Base-by-base conservation (phyloP, 345 rosid genomes). In the Tarenaya hassleriana region DNA sequence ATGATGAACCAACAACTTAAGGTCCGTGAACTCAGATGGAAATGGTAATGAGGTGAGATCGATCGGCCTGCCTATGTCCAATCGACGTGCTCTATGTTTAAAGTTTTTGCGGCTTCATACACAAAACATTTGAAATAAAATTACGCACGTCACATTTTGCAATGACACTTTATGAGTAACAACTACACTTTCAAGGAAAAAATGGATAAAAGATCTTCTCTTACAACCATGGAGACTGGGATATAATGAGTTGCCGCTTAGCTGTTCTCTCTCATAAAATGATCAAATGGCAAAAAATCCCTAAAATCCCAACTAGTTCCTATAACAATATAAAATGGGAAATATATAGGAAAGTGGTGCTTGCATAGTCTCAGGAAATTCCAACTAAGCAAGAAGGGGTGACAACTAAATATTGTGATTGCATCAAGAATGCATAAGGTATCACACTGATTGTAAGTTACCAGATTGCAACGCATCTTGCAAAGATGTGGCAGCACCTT, bases 401-500 rank as follows among this genome's bases (percentile, higher is more conserved):
- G 40, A 54, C 44, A 47, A 41, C 39, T 46, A 55, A 31, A 29
- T 60, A 43, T 12, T 24, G 34, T 60, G 32, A 5, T 38, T 48
- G 12, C 10, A 55, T 47, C 31, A 47, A 54, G 61, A 62, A 39
- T 46, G 48, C 54, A 46, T 47, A 51, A 53, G 43, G 64, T 39
- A 60, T 68, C 72, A 79, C 45, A 69, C 74, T 21, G 73, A 62
- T 55, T 68, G 69, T 61, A 52, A 12, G 41, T 34, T 63, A 63
- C 27, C 49, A 27, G 63, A 56, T 57, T 61, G 67, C 53, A 69
- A 61, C 19, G 67, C 67, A 44, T 71, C 74, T 66, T 55, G 63
- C 5, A 82, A 73, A 61, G 64, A 63, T 47, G 53, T 52, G 61
- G 71, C 72, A 27, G 86, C 86, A 16, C 67, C 75, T 10, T 55